Evolutionary conservation across 2,329 filamentous ascomycete species (phyloP), one percentile per base, ranked within the genome.

Genomic region (Botrytis medusae): DNA sequence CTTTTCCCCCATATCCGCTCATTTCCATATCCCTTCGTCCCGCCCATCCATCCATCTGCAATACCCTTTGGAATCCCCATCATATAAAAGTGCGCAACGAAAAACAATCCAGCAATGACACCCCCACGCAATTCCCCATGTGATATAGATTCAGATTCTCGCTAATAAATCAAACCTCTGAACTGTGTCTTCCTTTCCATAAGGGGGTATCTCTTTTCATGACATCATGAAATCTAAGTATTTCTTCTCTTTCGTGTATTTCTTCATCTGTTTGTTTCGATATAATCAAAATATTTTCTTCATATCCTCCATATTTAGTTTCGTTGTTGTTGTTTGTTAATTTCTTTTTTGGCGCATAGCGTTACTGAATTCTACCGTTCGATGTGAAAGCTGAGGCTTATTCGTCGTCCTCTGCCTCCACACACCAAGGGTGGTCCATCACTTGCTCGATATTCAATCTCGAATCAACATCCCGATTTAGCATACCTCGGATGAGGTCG

Each of bases 361-460:
- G 5, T 12, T 42, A 34, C 37, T 61, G 12, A 70, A 72, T 64
- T 62, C 51, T 29, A 9, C n/a, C 14, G 72, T 65, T 62, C 69
- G 59, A 74, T 72, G 75, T 74, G 74, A 63, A 75, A 77, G 62
- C 75, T 73, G 65, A 77, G 75, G 77, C 72, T 77, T 77, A 74
- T 40, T 77, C 78, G 40, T 70, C 68, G 8, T 40, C 44, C 71
- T 77, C 74, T 71, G 75, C 74, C 44, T 71, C 72, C 44, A 75
- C 65, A 71, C 77, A 77, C 96, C 96, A 99, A n/a, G 92, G 90
- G 83, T 98, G 95, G 72, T 93, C 89, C 73, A 97, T 84, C 29
- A 99, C 95, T 81, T 95, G 91, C 74, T 92, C 90, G 78, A 98
- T 98, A n/a, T 91, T 92, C 78, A 94, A 91, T 73, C 96, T 87